A percentile compares a stretch with the other conserved stretches of the same genome.
Conservation (phyloP, 495 filamentous ascomycete species). For the Penicillium pancosmium region DNA sequence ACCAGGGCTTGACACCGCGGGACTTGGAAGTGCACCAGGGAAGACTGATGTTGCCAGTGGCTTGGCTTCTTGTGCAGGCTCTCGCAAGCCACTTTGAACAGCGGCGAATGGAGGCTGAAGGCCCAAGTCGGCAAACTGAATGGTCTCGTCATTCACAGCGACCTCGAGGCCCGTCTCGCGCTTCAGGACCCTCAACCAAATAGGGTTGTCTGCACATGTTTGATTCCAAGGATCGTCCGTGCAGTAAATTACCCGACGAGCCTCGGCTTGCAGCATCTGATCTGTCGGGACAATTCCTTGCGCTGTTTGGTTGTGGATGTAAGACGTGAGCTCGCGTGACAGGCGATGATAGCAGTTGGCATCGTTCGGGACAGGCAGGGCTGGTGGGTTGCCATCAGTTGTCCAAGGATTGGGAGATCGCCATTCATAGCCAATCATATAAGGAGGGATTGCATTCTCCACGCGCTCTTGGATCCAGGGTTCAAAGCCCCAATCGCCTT, state of each 20-base stretch:
- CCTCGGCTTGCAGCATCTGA: constrained; percentile 62
- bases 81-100: constrained; percentile 32
- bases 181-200: constrained; percentile 69
- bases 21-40: constrained; percentile 30
- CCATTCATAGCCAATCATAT: constrained; percentile 49
- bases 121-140: constrained; percentile 40
- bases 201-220: constrained; percentile 66
- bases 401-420: constrained; percentile 41
- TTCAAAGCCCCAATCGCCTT: constrained; percentile 81
- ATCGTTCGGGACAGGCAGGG: constrained; percentile 36
- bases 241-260: constrained; percentile 65
- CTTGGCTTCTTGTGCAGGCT: constrained; percentile 36
- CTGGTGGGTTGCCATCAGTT: constrained; percentile 22
- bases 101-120: constrained; percentile 49
- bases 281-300: constrained; percentile 60
- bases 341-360: constrained; percentile 54
- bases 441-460: constrained; percentile 73
- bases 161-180: constrained; percentile 58
- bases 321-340: constrained; percentile 60
- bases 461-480: constrained; percentile 65
- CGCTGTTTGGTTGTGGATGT: constrained; percentile 49
- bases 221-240: constrained; percentile 72
- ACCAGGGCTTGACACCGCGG: constrained; percentile 35
- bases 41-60: constrained; percentile 29
- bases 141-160: constrained; percentile 34